A percentile compares a stretch with the other conserved stretches of the same genome.
phyloP scores from a whole-genome alignment of 2,329 filamentous ascomycete species.

The Myriosclerotinia curreyana region DNA sequence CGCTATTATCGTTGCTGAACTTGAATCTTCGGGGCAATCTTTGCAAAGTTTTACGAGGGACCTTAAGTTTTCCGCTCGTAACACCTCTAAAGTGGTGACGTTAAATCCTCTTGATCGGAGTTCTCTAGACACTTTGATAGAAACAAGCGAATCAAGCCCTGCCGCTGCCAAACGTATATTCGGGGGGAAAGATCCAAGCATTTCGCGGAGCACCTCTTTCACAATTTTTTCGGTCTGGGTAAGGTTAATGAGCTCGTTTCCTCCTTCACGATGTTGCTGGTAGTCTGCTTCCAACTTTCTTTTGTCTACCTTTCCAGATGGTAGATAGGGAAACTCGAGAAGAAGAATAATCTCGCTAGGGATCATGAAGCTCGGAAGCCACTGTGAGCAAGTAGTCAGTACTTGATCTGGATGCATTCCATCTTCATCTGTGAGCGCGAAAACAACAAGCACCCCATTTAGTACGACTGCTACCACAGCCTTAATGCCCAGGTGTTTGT shows the following conservation, averaged over 20 bases:
- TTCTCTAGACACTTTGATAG: conserved; percentile 61
- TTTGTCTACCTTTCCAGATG: conserved; percentile 81
- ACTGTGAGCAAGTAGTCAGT: conserved; percentile 60
- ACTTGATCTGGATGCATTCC: conserved; percentile 46
- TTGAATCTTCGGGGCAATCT: conserved; percentile 24
- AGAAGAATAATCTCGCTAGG: conserved; percentile 69
- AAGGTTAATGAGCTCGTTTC: conserved; percentile 32
- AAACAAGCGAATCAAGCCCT: conserved; percentile 65
- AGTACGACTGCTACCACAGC: conserved; percentile 66
- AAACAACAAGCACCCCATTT: conserved; percentile 67
- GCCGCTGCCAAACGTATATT: conserved; percentile 48
- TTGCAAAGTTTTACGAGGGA: conserved; percentile 40
- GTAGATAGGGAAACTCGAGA: conserved; percentile 65
- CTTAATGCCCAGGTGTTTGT: conserved; percentile 60
- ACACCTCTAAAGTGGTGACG: conserved; percentile 57
- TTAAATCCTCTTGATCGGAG: conserved; percentile 57
- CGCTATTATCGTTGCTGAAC: neutral
- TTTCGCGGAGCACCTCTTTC: conserved; percentile 27
- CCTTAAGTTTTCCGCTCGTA: conserved; percentile 53
- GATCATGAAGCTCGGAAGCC: conserved; percentile 82
- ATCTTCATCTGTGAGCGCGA: conserved; percentile 47
- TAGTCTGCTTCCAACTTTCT: conserved; percentile 60
- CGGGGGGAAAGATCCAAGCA: conserved; percentile 32
- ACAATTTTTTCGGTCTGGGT: conserved; percentile 31
- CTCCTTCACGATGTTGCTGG: conserved; percentile 32